phyloP scores from a whole-genome alignment of 2,329 filamentous ascomycete genomes.

The Beauveria sp. region DNA sequence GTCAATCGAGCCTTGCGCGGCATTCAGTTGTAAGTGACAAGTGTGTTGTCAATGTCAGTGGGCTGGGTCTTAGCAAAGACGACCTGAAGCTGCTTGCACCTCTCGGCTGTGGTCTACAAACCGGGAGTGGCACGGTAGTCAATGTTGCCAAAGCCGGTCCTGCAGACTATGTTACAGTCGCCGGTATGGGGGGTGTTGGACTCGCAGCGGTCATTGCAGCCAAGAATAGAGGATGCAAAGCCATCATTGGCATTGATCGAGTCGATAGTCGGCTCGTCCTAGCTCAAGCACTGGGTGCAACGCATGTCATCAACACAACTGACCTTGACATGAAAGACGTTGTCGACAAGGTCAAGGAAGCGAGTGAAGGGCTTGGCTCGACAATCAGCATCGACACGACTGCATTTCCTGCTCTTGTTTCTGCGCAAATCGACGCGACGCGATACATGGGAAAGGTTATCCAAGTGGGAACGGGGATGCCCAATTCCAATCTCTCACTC shows the following conservation, averaged over 20 bases:
- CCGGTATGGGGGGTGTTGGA: slow-evolving; percentile 28
- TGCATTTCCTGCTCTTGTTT: slow-evolving; percentile 31
- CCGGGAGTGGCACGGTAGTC: slow-evolving; percentile 27
- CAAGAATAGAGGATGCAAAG: slow-evolving; percentile 19
- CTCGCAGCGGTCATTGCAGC: slow-evolving; percentile 28
- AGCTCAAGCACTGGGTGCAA: slow-evolving; percentile 26
- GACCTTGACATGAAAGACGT: slow-evolving; percentile 18
- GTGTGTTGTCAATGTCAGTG: slow-evolving; percentile 22
- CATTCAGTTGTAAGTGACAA: slow-evolving; percentile 24
- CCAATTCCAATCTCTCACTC: slow-evolving; percentile 33
- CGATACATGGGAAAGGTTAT: slow-evolving; percentile 39
- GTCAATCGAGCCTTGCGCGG: slow-evolving; percentile 26
- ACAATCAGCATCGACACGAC: slow-evolving; percentile 43
- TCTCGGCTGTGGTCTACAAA: slow-evolving; percentile 30
- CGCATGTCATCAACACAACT: slow-evolving; percentile 22
- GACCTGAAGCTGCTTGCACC: slow-evolving; percentile 26
- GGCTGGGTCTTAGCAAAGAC: slow-evolving; percentile 14
- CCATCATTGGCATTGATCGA: slow-evolving; percentile 25
- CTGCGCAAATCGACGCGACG: slow-evolving; percentile 33
- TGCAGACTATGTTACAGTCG: slow-evolving; percentile 23
- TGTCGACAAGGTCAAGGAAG: slow-evolving; percentile 22
- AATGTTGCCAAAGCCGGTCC: slow-evolving; percentile 21
- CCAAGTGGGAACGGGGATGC: slow-evolving; percentile 40
- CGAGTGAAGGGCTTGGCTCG: slow-evolving; percentile 38
- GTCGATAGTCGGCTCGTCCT: slow-evolving; percentile 20